These are phyloP conservation scores for Garcia nutans DNA, from an alignment of 345 rosid species.

Conservation along the genomic window DNA sequence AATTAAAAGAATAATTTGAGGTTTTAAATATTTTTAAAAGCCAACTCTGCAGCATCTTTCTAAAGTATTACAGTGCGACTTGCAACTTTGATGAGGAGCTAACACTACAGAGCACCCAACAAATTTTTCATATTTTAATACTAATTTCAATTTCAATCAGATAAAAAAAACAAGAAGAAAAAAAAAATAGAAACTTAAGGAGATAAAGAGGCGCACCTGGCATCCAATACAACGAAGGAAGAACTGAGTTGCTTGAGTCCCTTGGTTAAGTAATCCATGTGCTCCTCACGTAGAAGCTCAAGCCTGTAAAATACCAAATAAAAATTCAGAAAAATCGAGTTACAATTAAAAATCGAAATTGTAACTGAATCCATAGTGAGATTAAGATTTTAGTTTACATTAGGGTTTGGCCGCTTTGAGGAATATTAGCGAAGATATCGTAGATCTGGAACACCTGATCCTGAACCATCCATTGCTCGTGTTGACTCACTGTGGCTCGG, in stretches of 20 bases:
- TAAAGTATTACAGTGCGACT: too few relatives aligned
- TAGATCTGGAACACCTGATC: too few relatives aligned
- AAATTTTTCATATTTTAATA: not conserved
- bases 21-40: too few relatives aligned
- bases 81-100: too few relatives aligned
- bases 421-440: too few relatives aligned
- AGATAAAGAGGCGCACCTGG: constrained; percentile 49
- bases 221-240: constrained; percentile 65
- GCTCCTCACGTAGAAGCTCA: constrained; percentile 79
- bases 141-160: not conserved
- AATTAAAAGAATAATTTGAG: too few relatives aligned
- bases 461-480: too few relatives aligned
- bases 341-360: not conserved
- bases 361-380: not conserved
- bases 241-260: constrained; percentile 66
- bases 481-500: too few relatives aligned
- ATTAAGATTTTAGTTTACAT: constrained; percentile 33
- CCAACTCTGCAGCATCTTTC: too few relatives aligned
- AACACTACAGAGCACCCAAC: not conserved
- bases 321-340: not conserved
- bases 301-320: constrained; percentile 36
- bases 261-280: constrained; percentile 59
- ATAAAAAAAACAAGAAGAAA: too few relatives aligned
- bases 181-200: not conserved
- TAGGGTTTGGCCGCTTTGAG: too few relatives aligned